Evolutionary conservation across 306 rosid species (phyloP).

Genomic region (Coriaria nepalensis): DNA sequence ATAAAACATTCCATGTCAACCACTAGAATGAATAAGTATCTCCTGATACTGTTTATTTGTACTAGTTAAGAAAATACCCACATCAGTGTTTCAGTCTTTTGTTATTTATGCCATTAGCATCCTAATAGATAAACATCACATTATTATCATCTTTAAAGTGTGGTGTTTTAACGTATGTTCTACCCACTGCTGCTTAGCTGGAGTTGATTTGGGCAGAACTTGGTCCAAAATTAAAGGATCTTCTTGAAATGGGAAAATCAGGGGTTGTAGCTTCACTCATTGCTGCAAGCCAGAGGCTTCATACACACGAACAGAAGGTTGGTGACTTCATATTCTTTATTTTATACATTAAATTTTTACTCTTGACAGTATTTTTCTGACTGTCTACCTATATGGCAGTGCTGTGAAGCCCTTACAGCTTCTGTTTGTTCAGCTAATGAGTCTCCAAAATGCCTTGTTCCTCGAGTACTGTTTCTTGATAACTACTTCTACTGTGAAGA

Average conservation of each 20-base stretch:
- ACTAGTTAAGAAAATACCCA: no score
- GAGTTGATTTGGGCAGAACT: conserved; percentile 79
- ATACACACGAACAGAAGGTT: conserved; percentile 61
- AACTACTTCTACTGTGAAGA: conserved; percentile 45
- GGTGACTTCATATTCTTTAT: conserved; percentile 10
- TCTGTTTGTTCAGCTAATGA: conserved; percentile 48
- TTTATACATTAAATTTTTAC: no score
- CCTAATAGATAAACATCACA: background rate
- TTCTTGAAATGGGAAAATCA: conserved; percentile 74
- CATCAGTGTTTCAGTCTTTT: no score
- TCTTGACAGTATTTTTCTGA: conserved; percentile 11
- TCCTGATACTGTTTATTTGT: no score
- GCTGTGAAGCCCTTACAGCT: conserved; percentile 63
- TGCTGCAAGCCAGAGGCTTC: conserved; percentile 81
- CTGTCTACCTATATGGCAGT: conserved; percentile 33
- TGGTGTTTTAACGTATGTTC: no score
- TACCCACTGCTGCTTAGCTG: conserved; percentile 34
- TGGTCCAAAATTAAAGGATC: conserved; percentile 50
- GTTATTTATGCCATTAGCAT: no score
- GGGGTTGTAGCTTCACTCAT: conserved; percentile 75
- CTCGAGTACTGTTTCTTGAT: conserved; percentile 73
- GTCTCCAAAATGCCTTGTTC: conserved; percentile 53
- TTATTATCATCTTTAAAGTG: no score
- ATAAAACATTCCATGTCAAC: no score
- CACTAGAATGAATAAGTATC: no score